Percentiles rank a stretch among this genome's conserved stretches.
These are phyloP conservation scores for Termitomyces titanicus DNA, from an alignment of 768 basidiomycete species.

Conservation along the genomic window DNA sequence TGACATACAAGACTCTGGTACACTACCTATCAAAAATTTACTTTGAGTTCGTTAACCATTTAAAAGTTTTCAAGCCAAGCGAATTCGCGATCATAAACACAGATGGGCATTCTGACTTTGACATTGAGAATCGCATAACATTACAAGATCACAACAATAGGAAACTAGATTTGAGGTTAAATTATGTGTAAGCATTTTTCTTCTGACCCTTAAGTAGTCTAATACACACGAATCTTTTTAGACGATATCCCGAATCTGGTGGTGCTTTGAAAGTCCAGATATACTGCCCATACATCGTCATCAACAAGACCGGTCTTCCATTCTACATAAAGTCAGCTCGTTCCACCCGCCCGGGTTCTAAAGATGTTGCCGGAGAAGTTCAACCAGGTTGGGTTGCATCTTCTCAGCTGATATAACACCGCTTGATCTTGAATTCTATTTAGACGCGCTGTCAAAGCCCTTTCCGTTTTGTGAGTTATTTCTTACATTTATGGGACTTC, in stretches of 20 bases:
- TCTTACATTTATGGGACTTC: not conserved
- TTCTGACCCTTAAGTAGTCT: not conserved
- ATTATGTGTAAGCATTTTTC: constrained; percentile 73
- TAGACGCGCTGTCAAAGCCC: constrained; percentile 48
- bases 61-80: constrained; percentile 81
- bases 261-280: constrained; percentile 97
- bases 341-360: constrained; percentile 56
- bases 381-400: constrained; percentile 46
- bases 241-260: constrained; percentile 83
- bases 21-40: constrained; percentile 10
- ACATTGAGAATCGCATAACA: constrained; percentile 67
- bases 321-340: constrained; percentile 69
- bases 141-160: constrained; percentile 71
- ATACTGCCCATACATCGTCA: constrained; percentile 82
- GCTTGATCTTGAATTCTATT: not conserved
- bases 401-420: not conserved
- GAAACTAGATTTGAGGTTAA: constrained; percentile 79
- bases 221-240: constrained; percentile 23
- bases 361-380: constrained; percentile 83
- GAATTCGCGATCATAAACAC: constrained; percentile 98
- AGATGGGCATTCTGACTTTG: constrained; percentile 87
- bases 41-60: not conserved
- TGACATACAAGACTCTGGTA: constrained; percentile 88
- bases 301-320: constrained; percentile 91
- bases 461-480: constrained; percentile 73